Evolutionary conservation across 805 yeast species (phyloP).

Genomic region (Allodekkera sacchari): DNA sequence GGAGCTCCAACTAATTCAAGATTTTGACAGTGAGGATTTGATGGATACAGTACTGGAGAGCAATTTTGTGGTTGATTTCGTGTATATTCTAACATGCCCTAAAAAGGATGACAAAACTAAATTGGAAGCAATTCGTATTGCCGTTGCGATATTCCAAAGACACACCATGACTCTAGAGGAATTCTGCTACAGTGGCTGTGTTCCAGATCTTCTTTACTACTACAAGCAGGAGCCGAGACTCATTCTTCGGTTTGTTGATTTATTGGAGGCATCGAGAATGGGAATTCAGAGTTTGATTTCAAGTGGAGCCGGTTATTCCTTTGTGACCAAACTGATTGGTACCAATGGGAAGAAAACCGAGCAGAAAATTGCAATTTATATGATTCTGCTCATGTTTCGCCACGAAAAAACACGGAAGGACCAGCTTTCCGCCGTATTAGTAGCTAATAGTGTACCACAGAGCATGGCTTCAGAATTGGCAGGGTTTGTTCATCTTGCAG

Average conservation of each 20-base stretch:
- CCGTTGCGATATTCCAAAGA: constrained; percentile 7
- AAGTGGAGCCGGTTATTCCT: neutral
- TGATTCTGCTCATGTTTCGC: neutral
- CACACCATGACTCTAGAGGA: constrained; percentile 9
- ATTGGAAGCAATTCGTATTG: constrained; percentile 10
- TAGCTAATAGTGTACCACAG: neutral
- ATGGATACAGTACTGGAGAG: constrained; percentile 3
- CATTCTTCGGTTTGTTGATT: neutral
- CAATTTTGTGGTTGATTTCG: constrained; percentile 3
- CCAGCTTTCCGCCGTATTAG: neutral
- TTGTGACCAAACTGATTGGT: neutral
- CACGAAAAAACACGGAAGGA: constrained; percentile 3
- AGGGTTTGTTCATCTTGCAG: neutral
- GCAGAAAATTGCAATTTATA: neutral
- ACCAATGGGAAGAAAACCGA: neutral
- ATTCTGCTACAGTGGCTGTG: constrained; percentile 12
- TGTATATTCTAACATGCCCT: constrained; percentile 3
- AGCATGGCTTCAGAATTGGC: neutral
- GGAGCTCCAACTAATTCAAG: neutral
- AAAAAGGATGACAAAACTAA: neutral
- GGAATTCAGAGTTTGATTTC: constrained; percentile 1
- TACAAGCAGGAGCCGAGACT: constrained; percentile 1
- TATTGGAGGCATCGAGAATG: neutral
- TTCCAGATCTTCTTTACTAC: neutral
- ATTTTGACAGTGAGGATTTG: constrained; percentile 7